Evolutionary conservation across 108 stramenopile species (phyloP).

Genomic region (Skeletonema potamos): DNA sequence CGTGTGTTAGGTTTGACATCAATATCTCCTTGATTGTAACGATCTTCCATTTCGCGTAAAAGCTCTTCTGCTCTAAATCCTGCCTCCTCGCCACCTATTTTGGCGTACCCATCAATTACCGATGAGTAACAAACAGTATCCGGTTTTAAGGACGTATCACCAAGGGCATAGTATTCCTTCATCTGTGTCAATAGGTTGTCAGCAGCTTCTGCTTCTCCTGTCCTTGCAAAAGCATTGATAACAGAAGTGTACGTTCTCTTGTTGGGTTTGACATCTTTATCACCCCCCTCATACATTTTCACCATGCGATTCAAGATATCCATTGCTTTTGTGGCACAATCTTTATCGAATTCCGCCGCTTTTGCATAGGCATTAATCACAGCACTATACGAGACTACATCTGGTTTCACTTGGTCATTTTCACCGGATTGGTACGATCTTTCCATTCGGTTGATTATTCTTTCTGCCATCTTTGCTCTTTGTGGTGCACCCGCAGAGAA

Average conservation of each 20-base stretch:
- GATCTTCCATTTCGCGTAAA: slow-evolving; percentile 59
- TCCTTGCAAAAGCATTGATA: slow-evolving; percentile 20
- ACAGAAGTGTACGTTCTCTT: slow-evolving; percentile 35
- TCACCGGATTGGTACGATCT: slow-evolving; percentile 37
- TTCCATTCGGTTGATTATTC: slow-evolving; percentile 57
- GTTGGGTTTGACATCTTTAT: slow-evolving; percentile 22
- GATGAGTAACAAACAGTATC: slow-evolving; percentile 50
- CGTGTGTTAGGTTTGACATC: slow-evolving; percentile 64
- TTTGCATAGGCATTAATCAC: slow-evolving; percentile 75
- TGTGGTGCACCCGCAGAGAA: slow-evolving; percentile 8
- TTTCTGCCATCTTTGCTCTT: slow-evolving; percentile 51
- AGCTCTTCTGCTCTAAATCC: slow-evolving; percentile 71
- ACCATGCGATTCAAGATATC: slow-evolving; percentile 35
- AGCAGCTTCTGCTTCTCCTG: slow-evolving; percentile 28
- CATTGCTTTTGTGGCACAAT: slow-evolving; percentile 32
- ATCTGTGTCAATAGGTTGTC: slow-evolving; percentile 67
- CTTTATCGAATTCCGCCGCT: slow-evolving; percentile 31
- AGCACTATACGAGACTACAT: slow-evolving; percentile 53
- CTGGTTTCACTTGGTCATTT: slow-evolving; percentile 49
- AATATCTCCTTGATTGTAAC: slow-evolving; percentile 47
- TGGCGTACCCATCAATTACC: slow-evolving; percentile 50
- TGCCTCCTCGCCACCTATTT: slow-evolving; percentile 47
- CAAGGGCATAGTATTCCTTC: slow-evolving; percentile 49
- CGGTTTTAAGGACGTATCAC: slow-evolving; percentile 59
- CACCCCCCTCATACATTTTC: slow-evolving; percentile 20